Evolutionary conservation across 345 rosid genomes (phyloP).

Genomic region (Euphorbia tirucalli): DNA sequence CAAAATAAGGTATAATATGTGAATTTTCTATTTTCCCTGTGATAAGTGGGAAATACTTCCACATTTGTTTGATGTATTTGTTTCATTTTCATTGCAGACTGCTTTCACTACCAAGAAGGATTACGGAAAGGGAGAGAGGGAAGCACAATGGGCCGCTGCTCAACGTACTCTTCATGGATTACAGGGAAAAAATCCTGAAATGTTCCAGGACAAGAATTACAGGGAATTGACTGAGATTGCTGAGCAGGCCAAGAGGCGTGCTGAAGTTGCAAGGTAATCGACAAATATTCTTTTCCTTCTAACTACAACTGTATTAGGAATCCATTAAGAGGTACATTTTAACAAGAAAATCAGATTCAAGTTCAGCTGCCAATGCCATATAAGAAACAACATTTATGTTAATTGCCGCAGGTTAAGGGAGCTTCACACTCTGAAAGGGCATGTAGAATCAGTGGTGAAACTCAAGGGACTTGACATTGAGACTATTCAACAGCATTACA

Average conservation of each 20-base stretch:
- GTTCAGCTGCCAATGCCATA: no score
- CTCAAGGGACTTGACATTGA: slow-evolving; percentile 90
- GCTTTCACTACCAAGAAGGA: slow-evolving; percentile 93
- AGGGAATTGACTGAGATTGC: slow-evolving; percentile 78
- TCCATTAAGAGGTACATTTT: no score
- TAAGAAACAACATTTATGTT: background rate
- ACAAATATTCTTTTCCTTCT: background rate
- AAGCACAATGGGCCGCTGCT: slow-evolving; percentile 88
- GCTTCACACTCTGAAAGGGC: slow-evolving; percentile 87
- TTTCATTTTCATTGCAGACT: slow-evolving; percentile 39
- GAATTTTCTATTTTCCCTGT: background rate
- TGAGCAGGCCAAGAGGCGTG: slow-evolving; percentile 86
- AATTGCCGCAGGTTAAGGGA: slow-evolving; percentile 63
- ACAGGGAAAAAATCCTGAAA: slow-evolving; percentile 47
- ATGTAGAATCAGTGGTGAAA: slow-evolving; percentile 89
- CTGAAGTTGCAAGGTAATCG: slow-evolving; percentile 81
- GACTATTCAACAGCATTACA: slow-evolving; percentile 86
- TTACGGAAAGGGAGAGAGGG: slow-evolving; percentile 75
- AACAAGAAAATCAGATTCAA: background rate
- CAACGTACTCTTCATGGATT: slow-evolving; percentile 86
- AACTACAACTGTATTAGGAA: background rate
- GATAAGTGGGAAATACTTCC: background rate
- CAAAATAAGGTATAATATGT: slow-evolving; percentile 60
- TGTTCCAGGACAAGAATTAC: slow-evolving; percentile 56
- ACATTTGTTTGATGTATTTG: no score